These are phyloP conservation scores for Termitomyces sp. DNA, from an alignment of 768 basidiomycete genomes.

Conservation along the genomic window DNA sequence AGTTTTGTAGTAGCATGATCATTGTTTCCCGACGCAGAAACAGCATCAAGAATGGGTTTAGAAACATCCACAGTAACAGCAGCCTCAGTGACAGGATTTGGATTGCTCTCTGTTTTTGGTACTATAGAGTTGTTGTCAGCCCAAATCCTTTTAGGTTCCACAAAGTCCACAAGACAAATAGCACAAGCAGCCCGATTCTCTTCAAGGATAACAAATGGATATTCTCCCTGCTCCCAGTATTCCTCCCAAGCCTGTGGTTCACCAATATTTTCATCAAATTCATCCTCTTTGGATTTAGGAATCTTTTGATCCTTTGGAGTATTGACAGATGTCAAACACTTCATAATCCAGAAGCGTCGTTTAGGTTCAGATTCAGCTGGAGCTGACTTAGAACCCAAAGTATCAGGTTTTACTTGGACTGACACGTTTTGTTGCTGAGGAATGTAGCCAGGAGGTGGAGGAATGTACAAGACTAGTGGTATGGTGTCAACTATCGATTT, in stretches of 20 bases:
- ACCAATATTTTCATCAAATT: slow-evolving; percentile 14
- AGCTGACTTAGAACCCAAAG: slow-evolving; percentile 59
- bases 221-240: slow-evolving; percentile 71
- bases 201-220: slow-evolving; percentile 80
- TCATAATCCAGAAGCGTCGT: slow-evolving; percentile 55
- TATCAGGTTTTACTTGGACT: slow-evolving; percentile 39
- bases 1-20: slow-evolving; percentile 34
- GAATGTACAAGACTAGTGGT: slow-evolving; percentile 83
- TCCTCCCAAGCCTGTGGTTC: slow-evolving; percentile 65
- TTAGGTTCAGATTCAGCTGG: slow-evolving; percentile 29
- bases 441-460: slow-evolving; percentile 59
- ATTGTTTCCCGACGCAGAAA: not conserved
- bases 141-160: slow-evolving; percentile 53
- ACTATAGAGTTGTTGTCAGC: slow-evolving; percentile 1
- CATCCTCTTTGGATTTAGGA: slow-evolving; percentile 5
- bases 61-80: not conserved
- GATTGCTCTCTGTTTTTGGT: not conserved
- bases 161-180: slow-evolving; percentile 83
- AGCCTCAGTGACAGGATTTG: not conserved
- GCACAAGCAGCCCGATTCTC: slow-evolving; percentile 83
- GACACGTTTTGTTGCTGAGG: slow-evolving; percentile 30
- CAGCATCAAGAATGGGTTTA: slow-evolving; percentile 5
- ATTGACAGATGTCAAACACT: slow-evolving; percentile 25
- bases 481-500: slow-evolving; percentile 73
- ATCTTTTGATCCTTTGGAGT: slow-evolving; percentile 14